Percentiles rank a stretch among this genome's conserved stretches.
Evolutionary conservation across 202 grass and related monocot species (phyloP).

Genomic region (Digitaria exilis): DNA sequence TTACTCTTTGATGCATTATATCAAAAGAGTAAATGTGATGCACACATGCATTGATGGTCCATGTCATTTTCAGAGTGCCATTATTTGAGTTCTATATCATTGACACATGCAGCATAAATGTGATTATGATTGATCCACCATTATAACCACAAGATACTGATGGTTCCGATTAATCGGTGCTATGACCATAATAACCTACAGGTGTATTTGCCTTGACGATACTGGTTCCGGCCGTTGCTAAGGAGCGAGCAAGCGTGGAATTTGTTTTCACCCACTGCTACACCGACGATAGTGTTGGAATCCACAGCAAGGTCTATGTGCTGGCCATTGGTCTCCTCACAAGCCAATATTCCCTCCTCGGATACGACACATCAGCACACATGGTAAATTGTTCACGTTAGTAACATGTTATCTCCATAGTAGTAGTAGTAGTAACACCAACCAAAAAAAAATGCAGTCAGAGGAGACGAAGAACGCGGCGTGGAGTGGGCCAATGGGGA

Average conservation of each 20-base stretch:
- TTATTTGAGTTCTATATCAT: too few relatives aligned
- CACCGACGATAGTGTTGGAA: slow-evolving; percentile 54
- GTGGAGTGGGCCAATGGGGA: slow-evolving; percentile 64
- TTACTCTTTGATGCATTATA: too few relatives aligned
- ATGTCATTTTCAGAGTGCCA: too few relatives aligned
- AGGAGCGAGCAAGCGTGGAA: slow-evolving; percentile 44
- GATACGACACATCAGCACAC: slow-evolving; percentile 83
- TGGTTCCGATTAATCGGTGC: background rate
- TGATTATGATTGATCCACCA: too few relatives aligned
- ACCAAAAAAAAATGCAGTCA: slow-evolving; percentile 39
- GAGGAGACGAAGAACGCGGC: slow-evolving; percentile 90
- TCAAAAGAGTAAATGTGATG: too few relatives aligned
- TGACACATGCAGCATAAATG: too few relatives aligned
- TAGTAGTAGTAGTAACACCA: too few relatives aligned
- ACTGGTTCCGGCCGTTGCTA: slow-evolving; percentile 64
- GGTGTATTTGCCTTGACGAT: slow-evolving; percentile 61
- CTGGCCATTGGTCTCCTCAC: slow-evolving; percentile 66
- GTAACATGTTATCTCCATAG: too few relatives aligned
- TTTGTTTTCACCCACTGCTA: slow-evolving; percentile 89
- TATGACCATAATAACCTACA: background rate
- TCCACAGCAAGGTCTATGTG: slow-evolving; percentile 62
- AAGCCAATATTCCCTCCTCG: slow-evolving; percentile 66
- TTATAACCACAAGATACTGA: background rate
- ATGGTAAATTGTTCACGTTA: slow-evolving; percentile 54
- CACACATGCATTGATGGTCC: too few relatives aligned